A percentile compares a stretch with the other conserved stretches of the same genome.
Evolutionary conservation across 2,329 filamentous ascomycete species (phyloP).

Genomic region (Colletotrichum spinosum): DNA sequence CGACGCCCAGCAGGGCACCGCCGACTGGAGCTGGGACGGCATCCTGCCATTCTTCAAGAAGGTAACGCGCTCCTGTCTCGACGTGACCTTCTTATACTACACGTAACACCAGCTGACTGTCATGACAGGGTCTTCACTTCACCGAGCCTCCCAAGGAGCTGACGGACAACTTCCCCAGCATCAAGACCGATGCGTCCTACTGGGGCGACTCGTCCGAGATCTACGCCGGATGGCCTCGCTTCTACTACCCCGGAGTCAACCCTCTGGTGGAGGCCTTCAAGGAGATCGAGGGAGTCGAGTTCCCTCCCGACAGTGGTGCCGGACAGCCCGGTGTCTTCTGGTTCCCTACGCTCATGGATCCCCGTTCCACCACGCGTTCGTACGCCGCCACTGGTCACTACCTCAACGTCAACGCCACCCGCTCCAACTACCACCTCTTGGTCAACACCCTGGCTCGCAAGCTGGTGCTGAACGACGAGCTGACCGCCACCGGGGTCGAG

Average conservation of each 20-base stretch:
- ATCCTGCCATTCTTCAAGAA: conserved; percentile 59
- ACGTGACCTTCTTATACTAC: too few species aligned
- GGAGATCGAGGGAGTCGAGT: conserved; percentile 52
- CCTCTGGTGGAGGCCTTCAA: conserved; percentile 50
- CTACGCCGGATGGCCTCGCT: conserved; percentile 52
- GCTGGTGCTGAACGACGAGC: conserved; percentile 44
- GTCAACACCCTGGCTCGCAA: conserved; percentile 49
- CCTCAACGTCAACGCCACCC: conserved; percentile 43
- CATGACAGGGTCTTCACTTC: conserved; percentile 27
- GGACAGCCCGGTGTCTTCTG: conserved; percentile 54
- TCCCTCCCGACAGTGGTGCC: conserved; percentile 52
- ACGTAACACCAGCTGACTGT: background rate
- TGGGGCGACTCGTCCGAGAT: conserved; percentile 53
- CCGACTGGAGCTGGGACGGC: conserved; percentile 49
- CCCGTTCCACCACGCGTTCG: conserved; percentile 48
- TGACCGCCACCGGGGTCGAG: conserved; percentile 49
- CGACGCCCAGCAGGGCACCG: conserved; percentile 40
- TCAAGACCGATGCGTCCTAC: conserved; percentile 48
- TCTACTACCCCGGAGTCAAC: conserved; percentile 49
- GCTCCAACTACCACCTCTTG: conserved; percentile 49
- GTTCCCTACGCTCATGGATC: conserved; percentile 56
- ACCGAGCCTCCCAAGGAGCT: conserved; percentile 32
- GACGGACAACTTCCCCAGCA: conserved; percentile 40
- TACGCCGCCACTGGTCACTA: conserved; percentile 53
- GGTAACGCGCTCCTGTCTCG: conserved; percentile 38